Conservation (phyloP, 2,329 filamentous ascomycete genomes). For the Parastagonospora avenae region DNA sequence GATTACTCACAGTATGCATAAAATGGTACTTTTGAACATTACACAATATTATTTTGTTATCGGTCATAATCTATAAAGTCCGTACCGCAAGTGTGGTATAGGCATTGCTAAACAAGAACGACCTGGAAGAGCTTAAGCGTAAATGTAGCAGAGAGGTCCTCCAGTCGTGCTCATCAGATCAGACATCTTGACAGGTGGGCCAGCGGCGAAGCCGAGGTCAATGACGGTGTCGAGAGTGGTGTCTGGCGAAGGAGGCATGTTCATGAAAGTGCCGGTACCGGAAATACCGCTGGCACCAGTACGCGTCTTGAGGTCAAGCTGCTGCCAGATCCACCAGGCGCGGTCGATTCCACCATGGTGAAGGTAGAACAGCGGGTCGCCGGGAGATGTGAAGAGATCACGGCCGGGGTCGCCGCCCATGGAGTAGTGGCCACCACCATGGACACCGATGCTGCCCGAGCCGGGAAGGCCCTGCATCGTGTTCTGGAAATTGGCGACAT, state of each 20-base stretch:
- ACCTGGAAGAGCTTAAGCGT: slow-evolving; percentile 18
- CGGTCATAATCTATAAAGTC: too few relatives aligned
- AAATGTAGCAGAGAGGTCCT: slow-evolving; percentile 44
- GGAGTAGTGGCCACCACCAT: slow-evolving; percentile 50
- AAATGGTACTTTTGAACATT: too few relatives aligned
- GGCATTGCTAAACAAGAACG: background rate
- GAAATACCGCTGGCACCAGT: slow-evolving; percentile 38
- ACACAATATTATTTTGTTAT: too few relatives aligned
- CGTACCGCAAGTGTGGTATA: too few relatives aligned
- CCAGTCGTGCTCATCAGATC: slow-evolving; percentile 40
- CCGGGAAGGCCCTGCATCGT: slow-evolving; percentile 37
- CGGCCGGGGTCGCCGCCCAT: slow-evolving; percentile 50
- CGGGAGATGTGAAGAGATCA: slow-evolving; percentile 33
- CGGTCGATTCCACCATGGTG: slow-evolving; percentile 54
- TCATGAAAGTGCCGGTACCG: slow-evolving; percentile 54
- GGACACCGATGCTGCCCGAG: slow-evolving; percentile 32
- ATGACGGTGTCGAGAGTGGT: slow-evolving; percentile 54
- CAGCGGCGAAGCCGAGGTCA: slow-evolving; percentile 46
- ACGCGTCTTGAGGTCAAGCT: slow-evolving; percentile 47
- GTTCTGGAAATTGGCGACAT: slow-evolving; percentile 37
- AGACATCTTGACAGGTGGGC: slow-evolving; percentile 22
- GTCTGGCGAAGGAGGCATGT: slow-evolving; percentile 49
- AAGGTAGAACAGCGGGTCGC: slow-evolving; percentile 52
- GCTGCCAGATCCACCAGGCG: slow-evolving; percentile 49
- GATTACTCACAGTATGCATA: too few relatives aligned